Base-by-base conservation (phyloP, 1,284 basidiomycete species). In the Ustilago lituana region DNA sequence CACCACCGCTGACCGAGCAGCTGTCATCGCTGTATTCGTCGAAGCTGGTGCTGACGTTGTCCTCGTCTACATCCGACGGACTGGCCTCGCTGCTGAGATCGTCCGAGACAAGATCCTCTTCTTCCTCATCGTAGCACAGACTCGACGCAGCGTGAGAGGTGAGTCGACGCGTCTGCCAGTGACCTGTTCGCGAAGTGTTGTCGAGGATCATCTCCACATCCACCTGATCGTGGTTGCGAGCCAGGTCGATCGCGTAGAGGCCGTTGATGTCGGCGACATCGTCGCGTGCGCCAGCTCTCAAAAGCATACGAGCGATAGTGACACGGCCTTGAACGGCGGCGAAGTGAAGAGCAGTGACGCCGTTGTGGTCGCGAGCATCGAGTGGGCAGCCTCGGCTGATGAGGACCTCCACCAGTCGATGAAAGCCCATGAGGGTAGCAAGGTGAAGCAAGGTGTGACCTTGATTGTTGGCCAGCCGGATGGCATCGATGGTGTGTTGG, bases 261-360 rank as follows among this genome's bases (percentile, higher is more conserved):
- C 94, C 94, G 24, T 88, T 85, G 0, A 86, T 86, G 56, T 92
- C 89, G 24, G 90, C 89, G 43, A 93, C 86, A 73, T 91, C 89
- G 38, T 86, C 83, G 56, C 91, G 89, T 0, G 94, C 94, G 14
- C 93, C 93, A 24, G 89, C 91, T 14, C 87, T 85, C 14, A 96
- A 79, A 26, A 98, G 85, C 4, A 89, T 83, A 35, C 86, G 84
- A 0, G 88, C 87, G 78, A 92, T 93, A 10, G 87, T 85, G 39
- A 85, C 83, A 19, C 90, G 89, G 22, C 87, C 87, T 17, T 86
- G 86, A 37, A 94, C 84, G 0, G 89, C 90, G 14, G 94, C 91
- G 78, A 95, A 90, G 80, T 95, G 92, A 32, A 98, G 84, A 0
- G 95, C 88, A 0, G 94, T 98, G 79, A 87, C 93, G 6, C 95